phyloP scores from a whole-genome alignment of 2,329 filamentous ascomycete genomes.

The Microsporum canis region DNA sequence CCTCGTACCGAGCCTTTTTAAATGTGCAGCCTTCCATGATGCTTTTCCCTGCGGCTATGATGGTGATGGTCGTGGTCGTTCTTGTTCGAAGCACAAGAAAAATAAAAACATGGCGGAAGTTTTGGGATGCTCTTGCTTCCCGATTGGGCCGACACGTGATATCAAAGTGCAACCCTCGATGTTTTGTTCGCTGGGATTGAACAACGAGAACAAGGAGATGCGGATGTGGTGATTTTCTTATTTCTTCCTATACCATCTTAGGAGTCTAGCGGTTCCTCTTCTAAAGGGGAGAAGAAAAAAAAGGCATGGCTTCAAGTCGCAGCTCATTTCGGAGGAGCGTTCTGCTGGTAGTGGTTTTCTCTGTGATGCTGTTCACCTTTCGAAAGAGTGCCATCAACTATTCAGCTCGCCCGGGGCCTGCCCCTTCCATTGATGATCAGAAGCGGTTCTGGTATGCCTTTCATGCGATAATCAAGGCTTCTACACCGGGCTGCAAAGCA shows the following conservation, averaged over 20 bases:
- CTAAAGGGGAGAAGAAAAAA: background rate
- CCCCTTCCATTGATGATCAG: constrained; percentile 8
- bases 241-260: background rate
- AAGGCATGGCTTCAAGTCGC: constrained; percentile 7
- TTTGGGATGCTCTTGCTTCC: background rate
- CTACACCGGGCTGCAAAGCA: constrained; percentile 12
- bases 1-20: too few relatives aligned
- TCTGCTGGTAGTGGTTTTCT: constrained; percentile 5
- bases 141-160: constrained; percentile 1
- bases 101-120: background rate
- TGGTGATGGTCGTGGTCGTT: too few relatives aligned
- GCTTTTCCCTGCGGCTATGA: too few relatives aligned
- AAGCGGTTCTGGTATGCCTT: constrained; percentile 14
- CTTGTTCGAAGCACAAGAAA: background rate
- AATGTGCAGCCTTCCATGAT: too few relatives aligned
- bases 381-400: constrained; percentile 1
- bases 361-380: background rate
- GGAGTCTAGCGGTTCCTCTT: background rate
- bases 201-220: background rate
- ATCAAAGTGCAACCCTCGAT: constrained; percentile 17
- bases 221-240: background rate
- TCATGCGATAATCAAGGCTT: constrained; percentile 12
- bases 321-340: constrained; percentile 9
- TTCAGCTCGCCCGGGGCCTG: background rate
- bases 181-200: background rate